Base-by-base conservation (phyloP, 495 filamentous ascomycete genomes). In the Durotheca rogersii region DNA sequence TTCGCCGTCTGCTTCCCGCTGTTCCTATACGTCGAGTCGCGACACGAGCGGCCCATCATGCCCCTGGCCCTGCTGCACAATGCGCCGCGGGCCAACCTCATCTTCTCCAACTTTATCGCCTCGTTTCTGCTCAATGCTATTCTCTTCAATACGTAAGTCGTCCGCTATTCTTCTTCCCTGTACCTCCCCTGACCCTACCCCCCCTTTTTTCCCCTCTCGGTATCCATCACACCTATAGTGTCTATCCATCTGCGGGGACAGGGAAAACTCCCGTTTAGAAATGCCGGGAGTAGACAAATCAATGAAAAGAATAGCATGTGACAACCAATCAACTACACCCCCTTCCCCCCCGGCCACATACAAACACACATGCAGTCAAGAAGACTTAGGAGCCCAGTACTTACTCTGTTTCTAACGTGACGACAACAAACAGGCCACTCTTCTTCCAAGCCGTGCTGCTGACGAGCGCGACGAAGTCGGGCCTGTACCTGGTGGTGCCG, bases 381-480 rank as follows among this genome's bases (percentile, higher is more conserved):
- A n/a, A n/a, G n/a, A n/a, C n/a, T 27, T 27, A 4, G 4, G 9
- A 27, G 4, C 9, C 23, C 4, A 27, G 23, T 27, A 27, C 4
- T 27, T 9, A 9, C 23, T 27, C 4, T 4, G 9, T 4, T 27
- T 27, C 23, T 9, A 27, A 18, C 15, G 17, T 6, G 23, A 34
- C 36, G n/a, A 43, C 51, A 56, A 40, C 16, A 53, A 25, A 35
- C 43, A 72, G 68, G 11, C 87, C 87, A 0, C 70, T 92, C 15
- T 92, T 83, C 71, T 92, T 90, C 69, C 86, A 90, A 66, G 86
- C 83, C 20, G 86, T 90, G 36, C 83, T 87, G 53, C 77, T 89
- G 31, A 81, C 85, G 9, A 78, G 72, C 15, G 83, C 88, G 17
- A 87, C 87, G 6, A 73, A 73, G 12, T 89, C 88, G 0, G 88